Evolutionary conservation across 225 moss, liverwort and hornwort genomes (phyloP).

Genomic region (Ulota crispa): DNA sequence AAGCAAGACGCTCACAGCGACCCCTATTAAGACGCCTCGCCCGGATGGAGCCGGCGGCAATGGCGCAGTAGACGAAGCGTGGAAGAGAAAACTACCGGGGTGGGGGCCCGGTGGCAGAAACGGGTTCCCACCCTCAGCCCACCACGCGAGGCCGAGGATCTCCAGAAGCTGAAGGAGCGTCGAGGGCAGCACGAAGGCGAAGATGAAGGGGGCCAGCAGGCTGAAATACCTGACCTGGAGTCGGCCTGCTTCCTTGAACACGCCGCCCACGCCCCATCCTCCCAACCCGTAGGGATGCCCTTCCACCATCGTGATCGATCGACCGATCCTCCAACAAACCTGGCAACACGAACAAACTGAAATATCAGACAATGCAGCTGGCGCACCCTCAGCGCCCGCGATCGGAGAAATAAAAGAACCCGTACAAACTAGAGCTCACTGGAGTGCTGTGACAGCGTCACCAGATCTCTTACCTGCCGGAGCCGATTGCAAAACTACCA

Average conservation of each 20-base stretch:
- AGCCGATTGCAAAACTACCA: background rate
- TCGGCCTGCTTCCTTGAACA: slow-evolving; percentile 45
- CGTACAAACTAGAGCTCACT: background rate
- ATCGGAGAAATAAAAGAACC: background rate
- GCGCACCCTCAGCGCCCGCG: background rate
- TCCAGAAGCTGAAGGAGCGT: slow-evolving; percentile 34
- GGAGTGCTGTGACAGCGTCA: background rate
- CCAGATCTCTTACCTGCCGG: background rate
- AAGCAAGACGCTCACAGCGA: slow-evolving; percentile 1
- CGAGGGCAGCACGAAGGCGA: slow-evolving; percentile 37
- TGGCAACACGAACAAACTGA: background rate
- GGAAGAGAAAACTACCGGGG: background rate
- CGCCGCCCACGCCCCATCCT: slow-evolving; percentile 26
- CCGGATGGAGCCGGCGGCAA: slow-evolving; percentile 12
- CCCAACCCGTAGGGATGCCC: slow-evolving; percentile 33
- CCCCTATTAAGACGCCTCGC: background rate
- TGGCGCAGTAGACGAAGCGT: background rate
- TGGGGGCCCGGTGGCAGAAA: slow-evolving; percentile 31
- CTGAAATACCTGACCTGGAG: slow-evolving; percentile 15
- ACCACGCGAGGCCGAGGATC: slow-evolving; percentile 27
- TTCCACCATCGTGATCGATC: slow-evolving; percentile 35
- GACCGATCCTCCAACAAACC: background rate
- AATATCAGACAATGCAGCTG: slow-evolving; percentile 16
- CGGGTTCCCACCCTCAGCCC: slow-evolving; percentile 8
- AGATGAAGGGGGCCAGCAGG: slow-evolving; percentile 37